Conservation (phyloP, 345 rosid species). For the Bruguiera sexangula region DNA sequence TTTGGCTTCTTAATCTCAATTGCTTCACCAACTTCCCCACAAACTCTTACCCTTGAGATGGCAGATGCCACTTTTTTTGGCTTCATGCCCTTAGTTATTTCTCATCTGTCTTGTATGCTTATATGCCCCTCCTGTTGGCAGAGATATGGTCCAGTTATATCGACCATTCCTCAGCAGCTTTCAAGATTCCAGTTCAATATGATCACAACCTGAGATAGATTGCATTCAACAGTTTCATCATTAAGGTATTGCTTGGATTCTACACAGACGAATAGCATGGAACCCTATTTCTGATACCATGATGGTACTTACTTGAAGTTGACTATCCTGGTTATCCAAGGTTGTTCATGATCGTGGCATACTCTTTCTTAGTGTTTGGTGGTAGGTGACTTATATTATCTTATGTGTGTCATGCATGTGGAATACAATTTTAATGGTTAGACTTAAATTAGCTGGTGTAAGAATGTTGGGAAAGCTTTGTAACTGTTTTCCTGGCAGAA, state of each 20-base stretch:
- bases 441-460: neutral
- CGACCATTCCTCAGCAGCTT: constrained; percentile 96
- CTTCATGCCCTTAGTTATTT: neutral
- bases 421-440: neutral
- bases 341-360: constrained; percentile 3
- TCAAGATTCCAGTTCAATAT: constrained; percentile 96
- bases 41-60: neutral
- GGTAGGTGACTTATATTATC: neutral
- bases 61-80: neutral
- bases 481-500: neutral
- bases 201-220: constrained; percentile 51
- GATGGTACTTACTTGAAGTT: neutral
- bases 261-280: neutral
- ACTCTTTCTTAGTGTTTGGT: neutral
- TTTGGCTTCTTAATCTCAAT: neutral
- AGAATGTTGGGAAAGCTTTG: neutral
- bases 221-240: neutral
- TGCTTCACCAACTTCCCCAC: neutral
- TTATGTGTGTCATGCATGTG: neutral
- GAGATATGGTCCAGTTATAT: constrained; percentile 95
- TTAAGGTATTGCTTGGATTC: neutral
- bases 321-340: neutral
- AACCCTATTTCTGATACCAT: neutral
- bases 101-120: neutral
- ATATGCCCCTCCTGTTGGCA: constrained; percentile 30